Conservation (phyloP, 1,284 basidiomycete genomes). For the Boletus semigastroideus region DNA sequence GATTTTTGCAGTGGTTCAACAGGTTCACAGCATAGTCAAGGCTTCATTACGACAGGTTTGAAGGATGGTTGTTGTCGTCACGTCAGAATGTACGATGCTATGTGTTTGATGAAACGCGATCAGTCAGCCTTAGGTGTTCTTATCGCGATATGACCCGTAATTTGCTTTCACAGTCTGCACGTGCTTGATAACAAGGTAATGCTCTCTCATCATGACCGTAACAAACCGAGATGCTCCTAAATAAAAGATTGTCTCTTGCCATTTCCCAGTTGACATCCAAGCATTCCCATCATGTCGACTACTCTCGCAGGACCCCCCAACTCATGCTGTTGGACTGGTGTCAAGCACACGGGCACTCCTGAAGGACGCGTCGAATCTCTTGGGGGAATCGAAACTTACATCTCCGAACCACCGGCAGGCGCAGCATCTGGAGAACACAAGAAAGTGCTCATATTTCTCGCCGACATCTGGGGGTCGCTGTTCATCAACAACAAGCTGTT, state of each 20-base stretch:
- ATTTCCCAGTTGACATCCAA: no score
- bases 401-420: slow-evolving; percentile 41
- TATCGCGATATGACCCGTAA: neutral
- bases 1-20: slow-evolving; percentile 50
- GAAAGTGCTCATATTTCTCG: slow-evolving; percentile 48
- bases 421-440: slow-evolving; percentile 20
- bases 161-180: no score
- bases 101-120: neutral
- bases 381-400: slow-evolving; percentile 49
- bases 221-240: no score
- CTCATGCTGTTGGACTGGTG: slow-evolving; percentile 45
- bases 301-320: slow-evolving; percentile 38
- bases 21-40: slow-evolving; percentile 36
- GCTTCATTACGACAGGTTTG: neutral
- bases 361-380: slow-evolving; percentile 44
- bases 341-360: slow-evolving; percentile 49
- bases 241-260: no score
- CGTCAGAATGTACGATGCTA: slow-evolving; percentile 11
- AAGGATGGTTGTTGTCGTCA: neutral
- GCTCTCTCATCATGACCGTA: no score
- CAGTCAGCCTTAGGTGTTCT: neutral
- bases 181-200: no score
- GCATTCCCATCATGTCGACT: no score
- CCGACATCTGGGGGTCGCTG: slow-evolving; percentile 49
- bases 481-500: slow-evolving; percentile 49